Evolutionary conservation across 306 rosid genomes (phyloP).

Genomic region (Acacia confusa): DNA sequence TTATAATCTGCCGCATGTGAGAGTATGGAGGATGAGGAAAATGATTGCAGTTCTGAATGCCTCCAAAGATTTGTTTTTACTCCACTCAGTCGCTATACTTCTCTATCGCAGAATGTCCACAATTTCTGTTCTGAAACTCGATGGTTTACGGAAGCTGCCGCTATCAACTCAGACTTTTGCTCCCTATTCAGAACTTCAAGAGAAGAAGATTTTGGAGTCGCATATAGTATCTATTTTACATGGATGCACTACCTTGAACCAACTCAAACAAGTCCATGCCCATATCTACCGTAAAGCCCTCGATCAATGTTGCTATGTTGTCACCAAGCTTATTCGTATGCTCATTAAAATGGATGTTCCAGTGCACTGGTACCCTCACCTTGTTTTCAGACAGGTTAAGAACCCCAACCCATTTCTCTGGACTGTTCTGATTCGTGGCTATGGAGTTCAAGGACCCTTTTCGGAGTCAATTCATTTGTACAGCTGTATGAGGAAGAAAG

Average conservation of each 20-base stretch:
- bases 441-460: slow-evolving; percentile 48
- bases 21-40: slow-evolving; percentile 2
- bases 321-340: slow-evolving; percentile 69
- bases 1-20: background rate
- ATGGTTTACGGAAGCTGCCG: background rate
- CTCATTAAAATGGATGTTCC: slow-evolving; percentile 50
- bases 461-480: slow-evolving; percentile 49
- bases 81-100: background rate
- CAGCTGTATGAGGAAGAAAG: slow-evolving; percentile 48
- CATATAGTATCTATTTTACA: slow-evolving; percentile 45
- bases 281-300: slow-evolving; percentile 50
- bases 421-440: slow-evolving; percentile 80
- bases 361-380: slow-evolving; percentile 53
- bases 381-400: slow-evolving; percentile 57
- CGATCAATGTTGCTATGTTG: slow-evolving; percentile 58
- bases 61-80: background rate
- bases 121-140: slow-evolving; percentile 10
- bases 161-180: background rate
- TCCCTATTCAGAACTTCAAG: slow-evolving; percentile 29
- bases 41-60: background rate
- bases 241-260: slow-evolving; percentile 39
- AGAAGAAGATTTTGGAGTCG: slow-evolving; percentile 45
- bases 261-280: slow-evolving; percentile 63
- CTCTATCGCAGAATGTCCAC: slow-evolving; percentile 38
- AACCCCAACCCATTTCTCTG: slow-evolving; percentile 79